phyloP scores from a whole-genome alignment of 2,329 filamentous ascomycete genomes.

The Mollisiaceae sp. region DNA sequence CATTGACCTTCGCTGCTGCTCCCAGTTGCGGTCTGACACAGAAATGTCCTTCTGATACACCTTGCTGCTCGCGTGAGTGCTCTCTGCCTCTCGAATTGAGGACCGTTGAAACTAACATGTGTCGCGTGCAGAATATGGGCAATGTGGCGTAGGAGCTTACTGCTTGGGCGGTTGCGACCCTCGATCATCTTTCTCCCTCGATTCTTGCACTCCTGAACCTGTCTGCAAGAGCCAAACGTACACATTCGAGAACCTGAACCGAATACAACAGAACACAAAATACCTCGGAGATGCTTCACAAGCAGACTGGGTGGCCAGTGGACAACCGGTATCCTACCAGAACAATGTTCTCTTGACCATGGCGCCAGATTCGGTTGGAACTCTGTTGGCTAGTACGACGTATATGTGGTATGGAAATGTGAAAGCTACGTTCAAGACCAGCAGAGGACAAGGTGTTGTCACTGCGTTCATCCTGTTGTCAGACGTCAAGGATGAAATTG shows the following conservation, averaged over 20 bases:
- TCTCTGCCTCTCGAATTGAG: not conserved
- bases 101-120: not conserved
- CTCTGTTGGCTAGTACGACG: constrained; percentile 79
- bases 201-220: constrained; percentile 85
- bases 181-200: constrained; percentile 78
- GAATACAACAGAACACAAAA: constrained; percentile 72
- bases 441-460: constrained; percentile 86
- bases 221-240: constrained; percentile 78
- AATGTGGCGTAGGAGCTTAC: constrained; percentile 92
- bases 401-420: constrained; percentile 99
- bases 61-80: constrained; percentile 80
- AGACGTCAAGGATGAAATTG: constrained; percentile 97
- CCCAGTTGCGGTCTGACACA: constrained; percentile 53
- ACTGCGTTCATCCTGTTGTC: constrained; percentile 95
- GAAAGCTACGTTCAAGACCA: constrained; percentile 82
- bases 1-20: constrained; percentile 32
- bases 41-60: constrained; percentile 74
- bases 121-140: constrained; percentile 73
- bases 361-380: constrained; percentile 83
- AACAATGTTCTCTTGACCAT: constrained; percentile 84
- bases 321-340: constrained; percentile 71
- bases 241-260: constrained; percentile 74
- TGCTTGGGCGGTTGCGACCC: constrained; percentile 96
- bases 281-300: constrained; percentile 84
- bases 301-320: constrained; percentile 88